A percentile compares a stretch with the other conserved stretches of the same genome.
These are phyloP conservation scores for Hansenula sp. DNA, from an alignment of 1,139 yeast species.

Conservation along the genomic window DNA sequence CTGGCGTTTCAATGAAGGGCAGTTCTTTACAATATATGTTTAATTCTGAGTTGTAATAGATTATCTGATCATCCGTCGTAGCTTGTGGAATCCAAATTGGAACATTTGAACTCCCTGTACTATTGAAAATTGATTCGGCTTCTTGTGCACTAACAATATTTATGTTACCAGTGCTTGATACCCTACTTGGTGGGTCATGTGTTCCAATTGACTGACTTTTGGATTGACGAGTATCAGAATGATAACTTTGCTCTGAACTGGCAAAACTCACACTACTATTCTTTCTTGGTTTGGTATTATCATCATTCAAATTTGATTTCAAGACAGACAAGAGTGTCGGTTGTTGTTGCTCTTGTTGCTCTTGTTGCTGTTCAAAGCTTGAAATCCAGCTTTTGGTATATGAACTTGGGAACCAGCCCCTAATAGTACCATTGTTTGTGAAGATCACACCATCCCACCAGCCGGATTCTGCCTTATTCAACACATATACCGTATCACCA, in stretches of 20 bases:
- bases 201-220: not conserved
- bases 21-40: constrained; percentile 53
- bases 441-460: constrained; percentile 78
- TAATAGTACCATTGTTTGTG: constrained; percentile 26
- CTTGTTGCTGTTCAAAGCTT: constrained; percentile 8
- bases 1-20: constrained; percentile 42
- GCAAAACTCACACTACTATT: constrained; percentile 20
- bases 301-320: constrained; percentile 17
- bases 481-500: constrained; percentile 31
- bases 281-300: constrained; percentile 13
- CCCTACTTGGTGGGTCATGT: constrained; percentile 2
- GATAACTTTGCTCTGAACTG: constrained; percentile 17
- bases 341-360: constrained; percentile 3
- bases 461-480: constrained; percentile 49
- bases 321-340: constrained; percentile 5
- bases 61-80: constrained; percentile 51
- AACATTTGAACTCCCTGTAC: constrained; percentile 23
- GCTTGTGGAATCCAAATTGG: constrained; percentile 54
- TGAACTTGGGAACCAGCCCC: constrained; percentile 79
- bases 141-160: constrained; percentile 29
- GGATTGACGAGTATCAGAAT: constrained; percentile 4
- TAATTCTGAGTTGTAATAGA: constrained; percentile 57
- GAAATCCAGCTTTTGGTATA: constrained; percentile 34
- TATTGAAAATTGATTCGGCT: constrained; percentile 30
- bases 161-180: constrained; percentile 12